Evolutionary conservation across 2,329 filamentous ascomycete genomes (phyloP).

Genomic region (Albophoma yamanashiensis): DNA sequence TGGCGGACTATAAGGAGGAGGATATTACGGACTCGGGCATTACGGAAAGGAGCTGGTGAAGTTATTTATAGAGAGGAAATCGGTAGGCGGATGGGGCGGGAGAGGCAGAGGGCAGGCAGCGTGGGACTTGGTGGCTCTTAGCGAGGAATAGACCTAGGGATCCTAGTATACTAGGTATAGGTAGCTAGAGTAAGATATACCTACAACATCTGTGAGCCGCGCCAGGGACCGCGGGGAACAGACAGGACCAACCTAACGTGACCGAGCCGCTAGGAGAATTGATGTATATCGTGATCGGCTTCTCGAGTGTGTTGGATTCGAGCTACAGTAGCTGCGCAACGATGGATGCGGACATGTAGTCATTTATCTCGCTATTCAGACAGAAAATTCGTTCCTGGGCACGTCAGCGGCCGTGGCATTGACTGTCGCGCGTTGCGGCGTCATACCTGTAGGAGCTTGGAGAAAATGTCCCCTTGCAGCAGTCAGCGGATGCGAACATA

Average conservation of each 20-base stretch:
- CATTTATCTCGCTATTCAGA: conserved; percentile 84
- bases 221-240: background rate
- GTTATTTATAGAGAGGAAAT: no score
- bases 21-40: no score
- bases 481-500: conserved; percentile 7
- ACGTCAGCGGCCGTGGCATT: conserved; percentile 3
- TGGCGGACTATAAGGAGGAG: no score
- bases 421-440: background rate
- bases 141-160: no score
- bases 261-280: conserved; percentile 93
- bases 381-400: conserved; percentile 81
- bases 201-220: conserved; percentile 16
- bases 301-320: conserved; percentile 89
- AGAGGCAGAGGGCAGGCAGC: no score
- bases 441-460: conserved; percentile 61
- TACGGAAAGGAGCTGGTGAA: no score
- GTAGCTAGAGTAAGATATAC: no score
- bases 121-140: no score
- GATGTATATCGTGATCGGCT: conserved; percentile 95
- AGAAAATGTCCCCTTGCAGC: conserved; percentile 68
- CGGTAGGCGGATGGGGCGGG: no score
- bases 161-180: no score
- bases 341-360: conserved; percentile 82
- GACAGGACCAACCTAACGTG: conserved; percentile 43
- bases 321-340: conserved; percentile 96